Evolutionary conservation across 2,329 filamentous ascomycete species (phyloP), one percentile per base, ranked within the genome.

Genomic region (Coleophoma crateriformis): DNA sequence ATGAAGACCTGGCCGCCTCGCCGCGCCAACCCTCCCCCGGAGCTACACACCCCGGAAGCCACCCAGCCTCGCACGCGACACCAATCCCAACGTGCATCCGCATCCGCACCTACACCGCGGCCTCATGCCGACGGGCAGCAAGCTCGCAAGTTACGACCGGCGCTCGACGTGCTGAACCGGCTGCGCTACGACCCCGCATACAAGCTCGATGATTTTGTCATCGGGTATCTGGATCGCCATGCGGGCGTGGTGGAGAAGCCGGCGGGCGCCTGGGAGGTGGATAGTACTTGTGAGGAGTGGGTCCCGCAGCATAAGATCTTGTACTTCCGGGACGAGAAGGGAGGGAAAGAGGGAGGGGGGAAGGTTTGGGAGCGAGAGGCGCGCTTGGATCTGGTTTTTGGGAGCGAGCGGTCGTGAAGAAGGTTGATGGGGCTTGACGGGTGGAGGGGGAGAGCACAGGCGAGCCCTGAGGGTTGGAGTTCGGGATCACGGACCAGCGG

Each of bases 301-400:
- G 84, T 85, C 49, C 82, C 82, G 7, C 78, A 84, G 64, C 81
- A 84, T 58, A 71, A 81, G 14, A 81, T 85, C 54, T 61, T 81
- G 49, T 84, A 81, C 61, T 84, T 85, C 59, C 79, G 74, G 45
- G 37, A 76, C 79, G 50, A 39, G 40, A 33, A 61, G 59, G 4
- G 63, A 76, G 15, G 68, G 83, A 71, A 68, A 53, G 74, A 78
- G 57, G 70, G 69, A 45, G 80, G 83, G 59, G 80, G 83, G 59
- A 64, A 71, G 37, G 37, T 84, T 82, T 68, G 76, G 78, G 20
- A 82, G 74, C 59, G 76, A 75, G n/a, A 22, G 1, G 14, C 15
- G 7, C 54, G 40, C 45, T 3, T 54, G 12, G 56, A 60, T 53
- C 33, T 10, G 20, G 49, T 58, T 39, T 58, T 58, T 47, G 32